Percentiles rank a stretch among this genome's conserved stretches.
phyloP scores from a whole-genome alignment of 495 filamentous ascomycete genomes.

The Neohortaea acidophila region DNA sequence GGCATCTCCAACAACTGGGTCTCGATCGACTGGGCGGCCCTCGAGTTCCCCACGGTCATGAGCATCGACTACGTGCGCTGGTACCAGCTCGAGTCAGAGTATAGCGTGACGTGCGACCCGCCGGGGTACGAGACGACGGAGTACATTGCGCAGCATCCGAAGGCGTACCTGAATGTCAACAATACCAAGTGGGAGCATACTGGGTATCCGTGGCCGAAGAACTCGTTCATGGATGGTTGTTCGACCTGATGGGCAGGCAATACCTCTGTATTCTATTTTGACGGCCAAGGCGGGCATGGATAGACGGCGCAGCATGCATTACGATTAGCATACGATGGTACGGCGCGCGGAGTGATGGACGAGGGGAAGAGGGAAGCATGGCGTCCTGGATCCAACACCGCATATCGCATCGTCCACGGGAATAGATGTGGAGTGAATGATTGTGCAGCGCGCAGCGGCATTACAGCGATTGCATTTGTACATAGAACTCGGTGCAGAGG shows the following conservation, averaged over 20 bases:
- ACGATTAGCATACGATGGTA: too few relatives aligned
- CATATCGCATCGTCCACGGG: too few relatives aligned
- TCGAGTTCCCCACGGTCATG: conserved; percentile 50
- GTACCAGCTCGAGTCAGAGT: conserved; percentile 43
- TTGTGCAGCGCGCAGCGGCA: too few relatives aligned
- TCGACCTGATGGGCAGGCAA: not conserved
- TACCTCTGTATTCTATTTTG: too few relatives aligned
- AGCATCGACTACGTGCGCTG: conserved; percentile 62
- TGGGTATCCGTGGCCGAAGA: conserved; percentile 34
- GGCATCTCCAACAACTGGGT: conserved; percentile 60
- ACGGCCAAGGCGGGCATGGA: too few relatives aligned
- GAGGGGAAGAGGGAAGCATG: too few relatives aligned
- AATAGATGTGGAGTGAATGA: too few relatives aligned
- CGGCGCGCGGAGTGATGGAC: too few relatives aligned
- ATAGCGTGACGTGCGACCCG: conserved; percentile 58
- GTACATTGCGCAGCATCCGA: conserved; percentile 51
- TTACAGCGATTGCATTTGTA: too few relatives aligned
- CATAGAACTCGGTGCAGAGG: too few relatives aligned
- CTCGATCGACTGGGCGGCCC: conserved; percentile 37
- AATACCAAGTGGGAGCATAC: conserved; percentile 34
- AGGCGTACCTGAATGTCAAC: conserved; percentile 52
- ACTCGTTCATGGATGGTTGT: conserved; percentile 35
- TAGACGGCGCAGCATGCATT: too few relatives aligned
- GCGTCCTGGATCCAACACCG: too few relatives aligned
- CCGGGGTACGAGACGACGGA: conserved; percentile 51